phyloP scores from a whole-genome alignment of 2,329 filamentous ascomycete species.

The Hansfordia pulvinata region DNA sequence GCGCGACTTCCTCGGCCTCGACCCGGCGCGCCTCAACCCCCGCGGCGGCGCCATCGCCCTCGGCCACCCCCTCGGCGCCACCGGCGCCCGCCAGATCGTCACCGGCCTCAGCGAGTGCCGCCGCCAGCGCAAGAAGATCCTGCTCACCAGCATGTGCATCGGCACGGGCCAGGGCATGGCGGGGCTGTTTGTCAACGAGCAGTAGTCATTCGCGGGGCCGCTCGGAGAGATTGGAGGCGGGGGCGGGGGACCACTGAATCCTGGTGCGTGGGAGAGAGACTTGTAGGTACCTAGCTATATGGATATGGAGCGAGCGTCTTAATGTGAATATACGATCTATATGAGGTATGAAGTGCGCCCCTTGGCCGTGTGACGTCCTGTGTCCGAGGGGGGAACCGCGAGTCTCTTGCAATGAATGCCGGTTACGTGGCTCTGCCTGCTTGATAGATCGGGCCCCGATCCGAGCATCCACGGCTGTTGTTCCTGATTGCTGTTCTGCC shows the following conservation, averaged over 20 bases:
- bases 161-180: slow-evolving; percentile 34
- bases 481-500: no score
- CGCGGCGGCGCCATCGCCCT: slow-evolving; percentile 73
- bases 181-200: slow-evolving; percentile 1
- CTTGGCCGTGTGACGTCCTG: no score
- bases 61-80: slow-evolving; percentile 70
- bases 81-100: slow-evolving; percentile 70
- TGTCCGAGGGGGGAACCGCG: no score
- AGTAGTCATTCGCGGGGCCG: not conserved
- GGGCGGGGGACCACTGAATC: not conserved
- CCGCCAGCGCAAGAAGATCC: slow-evolving; percentile 75
- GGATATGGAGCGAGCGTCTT: no score
- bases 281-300: no score
- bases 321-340: no score
- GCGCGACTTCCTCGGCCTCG: slow-evolving; percentile 55
- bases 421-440: no score
- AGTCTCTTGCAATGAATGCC: no score
- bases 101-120: slow-evolving; percentile 79
- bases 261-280: no score
- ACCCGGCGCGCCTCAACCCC: slow-evolving; percentile 67
- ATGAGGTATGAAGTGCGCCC: no score
- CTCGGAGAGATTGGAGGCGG: not conserved
- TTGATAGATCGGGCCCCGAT: no score
- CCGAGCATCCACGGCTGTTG: no score
- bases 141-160: slow-evolving; percentile 85